Evolutionary conservation across 257 asterid species (phyloP).

Genomic region (Lantana camara): DNA sequence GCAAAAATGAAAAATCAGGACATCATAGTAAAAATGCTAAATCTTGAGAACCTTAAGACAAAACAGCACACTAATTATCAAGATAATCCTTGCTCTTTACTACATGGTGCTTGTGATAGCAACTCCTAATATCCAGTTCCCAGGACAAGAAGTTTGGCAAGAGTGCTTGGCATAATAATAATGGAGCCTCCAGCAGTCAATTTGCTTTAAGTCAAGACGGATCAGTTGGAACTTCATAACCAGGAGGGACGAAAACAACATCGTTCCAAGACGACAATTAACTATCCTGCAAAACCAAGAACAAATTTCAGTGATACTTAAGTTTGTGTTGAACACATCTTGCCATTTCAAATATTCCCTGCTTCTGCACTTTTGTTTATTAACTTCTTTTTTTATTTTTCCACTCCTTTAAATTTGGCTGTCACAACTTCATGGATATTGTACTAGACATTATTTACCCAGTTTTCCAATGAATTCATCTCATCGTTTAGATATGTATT

Average conservation of each 20-base stretch:
- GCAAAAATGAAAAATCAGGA: neutral
- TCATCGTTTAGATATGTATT: too few species aligned
- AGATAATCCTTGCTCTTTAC: too few species aligned
- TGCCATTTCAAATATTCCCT: too few species aligned
- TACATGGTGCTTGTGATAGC: neutral
- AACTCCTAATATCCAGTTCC: neutral
- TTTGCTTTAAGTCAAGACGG: slow-evolving; percentile 31
- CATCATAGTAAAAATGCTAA: neutral
- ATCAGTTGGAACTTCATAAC: slow-evolving; percentile 72
- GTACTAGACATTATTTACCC: too few species aligned
- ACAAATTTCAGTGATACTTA: neutral
- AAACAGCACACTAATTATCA: neutral
- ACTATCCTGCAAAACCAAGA: slow-evolving; percentile 58
- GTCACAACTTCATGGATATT: too few species aligned
- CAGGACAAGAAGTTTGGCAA: neutral
- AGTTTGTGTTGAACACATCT: neutral
- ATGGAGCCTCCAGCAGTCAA: neutral
- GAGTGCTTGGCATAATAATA: neutral
- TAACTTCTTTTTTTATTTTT: too few species aligned
- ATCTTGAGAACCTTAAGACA: neutral
- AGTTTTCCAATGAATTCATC: too few species aligned
- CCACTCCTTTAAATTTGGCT: too few species aligned
- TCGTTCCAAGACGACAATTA: slow-evolving; percentile 71
- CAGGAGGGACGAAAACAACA: slow-evolving; percentile 90
- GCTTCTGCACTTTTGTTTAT: too few species aligned